Conservation (phyloP, 192 early-diverging fungal species). For the Gorgonomyces haynaldii region DNA sequence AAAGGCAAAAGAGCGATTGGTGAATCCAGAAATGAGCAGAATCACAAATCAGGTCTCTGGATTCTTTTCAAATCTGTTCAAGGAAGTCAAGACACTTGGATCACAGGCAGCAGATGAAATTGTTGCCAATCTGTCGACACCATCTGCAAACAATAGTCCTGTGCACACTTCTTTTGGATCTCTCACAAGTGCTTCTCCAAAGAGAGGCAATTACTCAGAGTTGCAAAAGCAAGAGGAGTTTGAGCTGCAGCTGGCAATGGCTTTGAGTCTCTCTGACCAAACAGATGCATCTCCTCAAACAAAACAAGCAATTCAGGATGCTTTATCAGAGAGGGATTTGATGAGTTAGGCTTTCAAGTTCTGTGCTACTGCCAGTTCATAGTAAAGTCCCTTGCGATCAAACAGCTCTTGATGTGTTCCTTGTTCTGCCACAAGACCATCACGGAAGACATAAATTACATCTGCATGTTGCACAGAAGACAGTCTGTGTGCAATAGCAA, state of each 20-base stretch:
- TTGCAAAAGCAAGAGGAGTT: no score
- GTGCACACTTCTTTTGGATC: no score
- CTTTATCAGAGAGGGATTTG: no score
- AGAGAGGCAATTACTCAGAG: no score
- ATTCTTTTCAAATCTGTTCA: slow-evolving; percentile 9
- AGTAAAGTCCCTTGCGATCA: slow-evolving; percentile 23
- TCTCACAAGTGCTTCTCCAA: no score
- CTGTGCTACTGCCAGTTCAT: slow-evolving; percentile 37
- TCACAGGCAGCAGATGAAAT: slow-evolving; percentile 10
- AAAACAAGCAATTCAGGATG: no score
- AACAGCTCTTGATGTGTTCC: slow-evolving; percentile 53
- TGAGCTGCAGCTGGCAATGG: no score
- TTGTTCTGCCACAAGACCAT: slow-evolving; percentile 31
- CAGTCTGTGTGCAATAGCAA: slow-evolving; percentile 64
- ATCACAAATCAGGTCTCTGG: slow-evolving; percentile 3
- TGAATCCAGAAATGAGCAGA: not conserved
- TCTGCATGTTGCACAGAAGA: slow-evolving; percentile 58
- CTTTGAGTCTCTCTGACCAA: no score
- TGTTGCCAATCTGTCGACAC: not conserved
- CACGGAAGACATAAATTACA: slow-evolving; percentile 38
- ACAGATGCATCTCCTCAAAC: no score
- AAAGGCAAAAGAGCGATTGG: not conserved
- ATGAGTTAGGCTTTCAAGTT: slow-evolving; percentile 16
- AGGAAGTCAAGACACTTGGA: slow-evolving; percentile 10
- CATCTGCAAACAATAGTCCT: no score